Base-by-base conservation (phyloP, 441 rosid species). In the Populus hybrid region DNA sequence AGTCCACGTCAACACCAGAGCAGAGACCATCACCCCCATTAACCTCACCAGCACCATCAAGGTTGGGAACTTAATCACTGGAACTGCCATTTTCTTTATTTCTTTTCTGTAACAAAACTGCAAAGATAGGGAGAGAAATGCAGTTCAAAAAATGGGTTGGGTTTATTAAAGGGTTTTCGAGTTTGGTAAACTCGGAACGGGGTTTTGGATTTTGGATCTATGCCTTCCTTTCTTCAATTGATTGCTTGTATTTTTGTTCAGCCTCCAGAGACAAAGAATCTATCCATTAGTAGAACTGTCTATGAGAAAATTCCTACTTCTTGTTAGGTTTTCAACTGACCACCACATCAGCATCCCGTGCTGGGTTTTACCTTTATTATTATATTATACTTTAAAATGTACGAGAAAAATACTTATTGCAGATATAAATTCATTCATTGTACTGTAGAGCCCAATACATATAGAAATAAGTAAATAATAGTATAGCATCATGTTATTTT, bases 21-120 rank as follows among this genome's bases (percentile, higher is more conserved):
- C 80, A 1, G 93, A 81, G 36, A 88, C 79, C 57, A 80, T 71
- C 38, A 92, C 77, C 50, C 94, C 97, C 78, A 92, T 57, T 69
- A 88, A 30, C 77, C 99, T 86, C 67, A 94, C 81, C 3, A 90
- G 79, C 70, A 84, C 36, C 67, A 94, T 76, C 57, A 46, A 46
- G 78, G 93, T 87, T 72, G 97, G 97, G 66, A 95, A 94, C 68
- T 86, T 87, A 71, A 89, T 80, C 42, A 85, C 88, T 14, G 95
- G 97, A 73, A 83, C 92, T 77, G 79, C 92, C 97, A 95, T 95
- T 59, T 9, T 12, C 4, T 46, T 46, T 46, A 46, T 4, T 46
- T 46, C 18, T 46, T 46, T 46, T 46, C 20, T 46, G 57, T 34
- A 46, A 14, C 57, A 46, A 46, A 46, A 46, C 32, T n/a, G 38